These are phyloP conservation scores for Xylariaceae sp. DNA, from an alignment of 2,329 filamentous ascomycete genomes.

Conservation along the genomic window DNA sequence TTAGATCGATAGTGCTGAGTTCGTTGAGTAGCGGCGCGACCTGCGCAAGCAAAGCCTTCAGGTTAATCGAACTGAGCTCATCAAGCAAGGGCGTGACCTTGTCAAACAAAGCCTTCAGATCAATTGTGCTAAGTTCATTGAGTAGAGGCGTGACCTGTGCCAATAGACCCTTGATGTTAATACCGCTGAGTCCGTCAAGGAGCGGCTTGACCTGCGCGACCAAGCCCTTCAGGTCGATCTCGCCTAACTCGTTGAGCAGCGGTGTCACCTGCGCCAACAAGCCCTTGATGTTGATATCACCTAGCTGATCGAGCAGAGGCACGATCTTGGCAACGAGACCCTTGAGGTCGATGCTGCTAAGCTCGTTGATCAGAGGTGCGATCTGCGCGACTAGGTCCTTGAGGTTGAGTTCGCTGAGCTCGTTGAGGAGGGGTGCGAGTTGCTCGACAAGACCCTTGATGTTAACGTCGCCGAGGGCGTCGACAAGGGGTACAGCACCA, in stretches of 20 bases:
- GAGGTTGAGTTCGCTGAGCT: constrained; percentile 24
- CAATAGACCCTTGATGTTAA: neutral
- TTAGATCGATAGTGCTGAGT: neutral
- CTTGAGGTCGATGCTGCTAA: constrained; percentile 32
- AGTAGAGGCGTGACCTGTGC: neutral
- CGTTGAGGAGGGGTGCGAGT: constrained; percentile 35
- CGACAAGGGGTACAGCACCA: constrained; percentile 36
- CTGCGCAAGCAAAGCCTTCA: constrained; percentile 32
- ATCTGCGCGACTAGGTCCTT: constrained; percentile 31
- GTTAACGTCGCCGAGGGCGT: constrained; percentile 35
- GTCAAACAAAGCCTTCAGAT: constrained; percentile 33
- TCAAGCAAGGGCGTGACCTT: constrained; percentile 34
- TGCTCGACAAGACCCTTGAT: constrained; percentile 35
- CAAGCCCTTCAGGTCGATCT: constrained; percentile 25
- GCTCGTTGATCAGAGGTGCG: constrained; percentile 20
- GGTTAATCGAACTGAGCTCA: constrained; percentile 35
- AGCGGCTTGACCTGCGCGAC: constrained; percentile 26
- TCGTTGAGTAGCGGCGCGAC: constrained; percentile 15
- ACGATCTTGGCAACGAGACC: constrained; percentile 33
- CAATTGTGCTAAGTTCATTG: constrained; percentile 24
- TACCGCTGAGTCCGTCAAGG: constrained; percentile 20
- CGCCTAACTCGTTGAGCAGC: constrained; percentile 27
- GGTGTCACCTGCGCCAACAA: constrained; percentile 34
- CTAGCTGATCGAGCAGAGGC: constrained; percentile 31
- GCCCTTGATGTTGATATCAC: constrained; percentile 21